Conservation (phyloP, 192 early-diverging fungal species). For the Backusella liffmaniae region DNA sequence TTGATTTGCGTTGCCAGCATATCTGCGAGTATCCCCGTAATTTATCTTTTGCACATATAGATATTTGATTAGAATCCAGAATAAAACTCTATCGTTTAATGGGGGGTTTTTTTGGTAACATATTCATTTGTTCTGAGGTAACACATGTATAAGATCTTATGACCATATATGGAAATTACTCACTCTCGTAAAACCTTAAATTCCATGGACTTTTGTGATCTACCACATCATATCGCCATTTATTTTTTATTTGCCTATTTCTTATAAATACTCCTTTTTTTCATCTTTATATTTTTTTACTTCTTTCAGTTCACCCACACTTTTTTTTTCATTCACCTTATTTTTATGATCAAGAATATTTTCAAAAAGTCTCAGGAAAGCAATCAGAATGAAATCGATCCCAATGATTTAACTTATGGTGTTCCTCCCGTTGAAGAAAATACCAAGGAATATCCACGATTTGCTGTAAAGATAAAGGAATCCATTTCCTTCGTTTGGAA, state of each 20-base stretch:
- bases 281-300: not conserved
- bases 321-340: not conserved
- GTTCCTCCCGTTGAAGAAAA: not conserved
- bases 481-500: not conserved
- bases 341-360: not conserved
- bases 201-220: not conserved
- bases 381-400: not conserved
- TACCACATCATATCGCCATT: not conserved
- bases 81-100: not conserved
- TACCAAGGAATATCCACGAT: not conserved
- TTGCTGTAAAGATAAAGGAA: not conserved
- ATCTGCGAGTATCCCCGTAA: not conserved
- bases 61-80: not conserved
- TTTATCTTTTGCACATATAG: not conserved
- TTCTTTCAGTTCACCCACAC: not conserved
- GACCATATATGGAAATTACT: not conserved
- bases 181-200: not conserved
- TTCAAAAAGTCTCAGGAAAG: not conserved
- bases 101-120: not conserved
- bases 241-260: not conserved
- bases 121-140: not conserved
- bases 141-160: not conserved
- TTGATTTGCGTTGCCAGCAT: not conserved
- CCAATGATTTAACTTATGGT: conserved; percentile 2
- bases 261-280: conserved; percentile 1